A percentile compares a stretch with the other conserved stretches of the same genome.
Evolutionary conservation across 2,329 filamentous ascomycete genomes (phyloP).

Genomic region (Nemania diffusa): DNA sequence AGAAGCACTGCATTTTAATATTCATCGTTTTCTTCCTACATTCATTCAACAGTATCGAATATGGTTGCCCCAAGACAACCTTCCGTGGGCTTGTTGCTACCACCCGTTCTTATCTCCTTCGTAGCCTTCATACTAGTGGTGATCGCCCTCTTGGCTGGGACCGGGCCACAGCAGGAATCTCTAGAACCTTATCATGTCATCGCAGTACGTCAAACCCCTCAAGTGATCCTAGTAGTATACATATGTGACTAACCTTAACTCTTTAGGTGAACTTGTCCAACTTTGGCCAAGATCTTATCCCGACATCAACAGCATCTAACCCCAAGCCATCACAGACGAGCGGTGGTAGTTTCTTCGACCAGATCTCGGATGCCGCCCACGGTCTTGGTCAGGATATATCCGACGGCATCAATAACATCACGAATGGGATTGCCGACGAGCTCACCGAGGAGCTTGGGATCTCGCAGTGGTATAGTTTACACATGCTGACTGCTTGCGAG

Average conservation of each 20-base stretch:
- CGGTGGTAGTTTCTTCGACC: conserved; percentile 41
- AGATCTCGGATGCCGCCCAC: conserved; percentile 41
- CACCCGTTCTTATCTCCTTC: conserved; percentile 50
- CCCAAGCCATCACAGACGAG: conserved; percentile 42
- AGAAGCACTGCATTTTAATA: conserved; percentile 9
- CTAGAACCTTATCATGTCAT: conserved; percentile 55
- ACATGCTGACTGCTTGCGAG: conserved; percentile 60
- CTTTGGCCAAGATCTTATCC: conserved; percentile 53
- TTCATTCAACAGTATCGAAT: conserved; percentile 13
- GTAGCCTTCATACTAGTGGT: conserved; percentile 52
- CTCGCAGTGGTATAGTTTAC: conserved; percentile 63
- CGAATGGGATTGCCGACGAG: conserved; percentile 54
- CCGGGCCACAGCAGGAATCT: conserved; percentile 49
- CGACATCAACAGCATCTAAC: conserved; percentile 42
- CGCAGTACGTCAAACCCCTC: conserved; percentile 46
- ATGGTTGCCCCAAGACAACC: conserved; percentile 32
- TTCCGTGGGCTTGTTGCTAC: conserved; percentile 39
- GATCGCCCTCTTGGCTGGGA: conserved; percentile 53
- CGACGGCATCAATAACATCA: conserved; percentile 54
- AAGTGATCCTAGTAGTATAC: not conserved
- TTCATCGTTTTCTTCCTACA: not conserved
- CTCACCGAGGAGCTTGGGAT: conserved; percentile 58
- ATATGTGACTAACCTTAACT: conserved; percentile 5
- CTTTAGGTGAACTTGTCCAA: conserved; percentile 55
- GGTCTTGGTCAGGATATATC: conserved; percentile 50